Base-by-base conservation (phyloP, 2,329 filamentous ascomycete species). In the Pyrenochaeta sp. region DNA sequence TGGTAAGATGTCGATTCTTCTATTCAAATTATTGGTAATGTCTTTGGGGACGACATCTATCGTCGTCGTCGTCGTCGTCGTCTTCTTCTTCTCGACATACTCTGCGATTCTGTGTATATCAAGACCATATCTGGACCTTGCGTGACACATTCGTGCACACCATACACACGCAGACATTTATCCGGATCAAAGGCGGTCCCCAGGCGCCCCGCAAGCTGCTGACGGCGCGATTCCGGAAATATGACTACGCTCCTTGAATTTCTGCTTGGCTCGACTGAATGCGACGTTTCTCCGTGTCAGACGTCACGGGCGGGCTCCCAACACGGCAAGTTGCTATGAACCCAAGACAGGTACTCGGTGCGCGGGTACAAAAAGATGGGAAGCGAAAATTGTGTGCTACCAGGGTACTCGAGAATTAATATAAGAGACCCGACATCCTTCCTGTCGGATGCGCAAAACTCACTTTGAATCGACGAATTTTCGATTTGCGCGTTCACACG, bases 201-300 rank as follows among this genome's bases (percentile, higher is more conserved):
- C 2, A 28, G 12, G 27, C 43, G 49, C 56, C 59, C 56, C 48
- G 59, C 52, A 56, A 55, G 58, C 30, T 34, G 45, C 46, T 48
- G 49, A 50, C 52, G 56, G 59, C 52, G 45, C 45, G 49, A 48
- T 52, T 42, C 51, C 56, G 52, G 55, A 56, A 43, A 46, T 52
- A 34, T 42, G 19, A 19, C n/a, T 47, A 54, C 28, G 34, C 10
- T n/a, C 8, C 50, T 30, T 44, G 37, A 22, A 15, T 10, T n/a
- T 9, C n/a, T 39, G 42, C 39, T 39, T 52, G 47, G 40, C 42
- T 47, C 28, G n/a, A 27, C 45, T 27, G 13, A 47, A 44, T n/a
- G 25, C 42, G 42, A 44, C n/a, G 22, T 6, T 43, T 25, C 40
- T 25, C 40, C 40, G 42, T n/a, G 22, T 27, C 15, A 27, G 12